phyloP scores from a whole-genome alignment of 2,329 filamentous ascomycete genomes.

The Talaromyces sp. region DNA sequence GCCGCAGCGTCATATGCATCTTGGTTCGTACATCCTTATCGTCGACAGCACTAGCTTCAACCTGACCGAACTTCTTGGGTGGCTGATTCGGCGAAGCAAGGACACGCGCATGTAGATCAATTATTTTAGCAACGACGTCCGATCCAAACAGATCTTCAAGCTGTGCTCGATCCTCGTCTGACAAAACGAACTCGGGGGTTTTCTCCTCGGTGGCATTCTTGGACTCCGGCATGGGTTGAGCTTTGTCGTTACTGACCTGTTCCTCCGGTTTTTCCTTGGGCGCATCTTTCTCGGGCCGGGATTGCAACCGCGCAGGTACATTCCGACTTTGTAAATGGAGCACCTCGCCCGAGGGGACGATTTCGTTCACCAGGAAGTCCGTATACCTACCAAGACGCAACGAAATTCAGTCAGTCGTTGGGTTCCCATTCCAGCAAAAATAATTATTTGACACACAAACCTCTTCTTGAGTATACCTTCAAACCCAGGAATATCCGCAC shows the following conservation, averaged over 20 bases:
- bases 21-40: conserved; percentile 59
- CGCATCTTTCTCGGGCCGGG: conserved; percentile 1
- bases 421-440: not conserved
- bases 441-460: conserved; percentile 24
- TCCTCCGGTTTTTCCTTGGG: not conserved
- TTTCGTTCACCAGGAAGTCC: conserved; percentile 90
- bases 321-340: conserved; percentile 60
- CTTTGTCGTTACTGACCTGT: not conserved
- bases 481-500: conserved; percentile 54
- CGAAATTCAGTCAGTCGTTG: not conserved
- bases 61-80: conserved; percentile 49
- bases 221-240: conserved; percentile 6
- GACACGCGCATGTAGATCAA: conserved; percentile 53
- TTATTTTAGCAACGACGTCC: conserved; percentile 46
- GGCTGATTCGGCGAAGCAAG: conserved; percentile 52
- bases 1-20: conserved; percentile 64
- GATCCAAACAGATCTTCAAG: conserved; percentile 49
- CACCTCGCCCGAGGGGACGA: conserved; percentile 68
- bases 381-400: conserved; percentile 57
- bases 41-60: conserved; percentile 51
- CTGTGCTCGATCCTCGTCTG: conserved; percentile 41
- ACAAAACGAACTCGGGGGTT: conserved; percentile 32
- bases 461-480: conserved; percentile 63
- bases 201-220: conserved; percentile 8
- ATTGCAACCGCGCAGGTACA: conserved; percentile 21